These are phyloP conservation scores for Physcia stellaris DNA, from an alignment of 495 filamentous ascomycete genomes.

Conservation along the genomic window DNA sequence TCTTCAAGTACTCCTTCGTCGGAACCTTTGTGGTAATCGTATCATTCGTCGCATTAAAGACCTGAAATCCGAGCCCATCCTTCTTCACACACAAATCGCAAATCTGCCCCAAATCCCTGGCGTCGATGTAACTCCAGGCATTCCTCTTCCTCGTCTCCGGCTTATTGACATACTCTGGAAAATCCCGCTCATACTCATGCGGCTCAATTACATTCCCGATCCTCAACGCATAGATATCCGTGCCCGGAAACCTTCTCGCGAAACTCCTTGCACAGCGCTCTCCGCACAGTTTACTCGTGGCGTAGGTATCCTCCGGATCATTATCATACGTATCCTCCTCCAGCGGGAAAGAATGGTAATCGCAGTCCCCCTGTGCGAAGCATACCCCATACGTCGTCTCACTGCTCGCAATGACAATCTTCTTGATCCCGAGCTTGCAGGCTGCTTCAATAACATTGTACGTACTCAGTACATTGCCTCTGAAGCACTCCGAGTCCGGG, in stretches of 20 bases:
- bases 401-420: conserved; percentile 43
- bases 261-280: conserved; percentile 43
- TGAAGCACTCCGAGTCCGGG: conserved; percentile 45
- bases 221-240: conserved; percentile 44
- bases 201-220: conserved; percentile 46
- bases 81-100: conserved; percentile 35
- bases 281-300: conserved; percentile 43
- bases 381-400: conserved; percentile 47
- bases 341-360: conserved; percentile 41
- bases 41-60: conserved; percentile 50
- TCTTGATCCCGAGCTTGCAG: conserved; percentile 43
- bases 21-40: conserved; percentile 35
- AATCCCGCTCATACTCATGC: conserved; percentile 41
- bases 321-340: conserved; percentile 39
- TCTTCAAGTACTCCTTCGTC: conserved; percentile 35
- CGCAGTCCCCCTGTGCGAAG: conserved; percentile 41
- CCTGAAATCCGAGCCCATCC: conserved; percentile 40
- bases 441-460: conserved; percentile 52
- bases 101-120: conserved; percentile 45
- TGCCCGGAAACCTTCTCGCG: conserved; percentile 31
- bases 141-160: conserved; percentile 36
- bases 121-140: conserved; percentile 49
- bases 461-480: conserved; percentile 34
- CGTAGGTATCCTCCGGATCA: conserved; percentile 44
- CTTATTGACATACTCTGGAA: conserved; percentile 32